A percentile compares a stretch with the other conserved stretches of the same genome.
Evolutionary conservation across 2,329 filamentous ascomycete species (phyloP).

Genomic region (Neophaeococcomyces mojaviensis): DNA sequence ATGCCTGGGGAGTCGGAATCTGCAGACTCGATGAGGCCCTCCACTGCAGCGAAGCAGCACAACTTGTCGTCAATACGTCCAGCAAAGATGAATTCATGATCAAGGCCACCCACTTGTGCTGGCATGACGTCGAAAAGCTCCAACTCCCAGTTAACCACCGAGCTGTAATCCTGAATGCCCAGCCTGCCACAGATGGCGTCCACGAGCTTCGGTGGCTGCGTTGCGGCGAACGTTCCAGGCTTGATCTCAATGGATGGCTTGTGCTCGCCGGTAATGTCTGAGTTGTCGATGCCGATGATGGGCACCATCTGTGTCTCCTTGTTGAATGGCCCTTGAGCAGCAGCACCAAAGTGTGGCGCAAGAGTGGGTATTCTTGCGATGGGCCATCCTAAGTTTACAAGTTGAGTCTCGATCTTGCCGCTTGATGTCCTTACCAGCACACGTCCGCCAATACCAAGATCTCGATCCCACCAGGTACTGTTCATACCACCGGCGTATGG

Average conservation of each 20-base stretch:
- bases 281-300: slow-evolving; percentile 80
- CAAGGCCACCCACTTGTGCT: slow-evolving; percentile 72
- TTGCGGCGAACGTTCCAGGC: slow-evolving; percentile 65
- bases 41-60: slow-evolving; percentile 85
- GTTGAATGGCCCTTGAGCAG: slow-evolving; percentile 61
- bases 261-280: slow-evolving; percentile 39
- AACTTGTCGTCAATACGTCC: slow-evolving; percentile 97
- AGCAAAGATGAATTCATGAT: slow-evolving; percentile 90
- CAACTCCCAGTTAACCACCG: slow-evolving; percentile 91
- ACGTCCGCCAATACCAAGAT: slow-evolving; percentile 81
- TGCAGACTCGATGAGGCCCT: slow-evolving; percentile 67
- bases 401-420: slow-evolving; percentile 69
- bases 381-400: slow-evolving; percentile 91
- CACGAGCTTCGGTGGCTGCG: slow-evolving; percentile 78
- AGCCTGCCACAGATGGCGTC: slow-evolving; percentile 72
- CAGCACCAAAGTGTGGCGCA: slow-evolving; percentile 85
- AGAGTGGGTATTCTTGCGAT: slow-evolving; percentile 88
- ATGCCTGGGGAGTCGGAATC: slow-evolving; percentile 47
- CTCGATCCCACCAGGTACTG: slow-evolving; percentile 93
- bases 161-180: slow-evolving; percentile 61
- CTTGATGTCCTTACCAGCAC: slow-evolving; percentile 67
- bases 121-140: slow-evolving; percentile 90
- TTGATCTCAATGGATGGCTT: slow-evolving; percentile 25
- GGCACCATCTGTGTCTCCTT: slow-evolving; percentile 90
- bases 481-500: slow-evolving; percentile 86